phyloP scores from a whole-genome alignment of 129 eudicot species.

The Chrysanthemum lavandulifolium region DNA sequence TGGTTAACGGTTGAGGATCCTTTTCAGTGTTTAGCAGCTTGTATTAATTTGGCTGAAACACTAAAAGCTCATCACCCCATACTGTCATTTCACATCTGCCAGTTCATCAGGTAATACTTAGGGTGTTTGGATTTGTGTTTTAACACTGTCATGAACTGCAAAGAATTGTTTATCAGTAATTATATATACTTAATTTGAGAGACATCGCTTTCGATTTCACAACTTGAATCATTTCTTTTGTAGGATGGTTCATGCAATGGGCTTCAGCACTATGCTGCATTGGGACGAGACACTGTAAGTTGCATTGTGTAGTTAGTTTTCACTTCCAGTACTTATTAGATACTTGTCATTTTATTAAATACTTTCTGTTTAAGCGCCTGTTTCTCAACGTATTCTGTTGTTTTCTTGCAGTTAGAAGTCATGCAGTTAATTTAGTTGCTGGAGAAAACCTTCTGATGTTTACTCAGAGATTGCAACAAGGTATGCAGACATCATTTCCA shows the following conservation, averaged over 20 bases:
- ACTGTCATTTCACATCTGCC: conserved; percentile 87
- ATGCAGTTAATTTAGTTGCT: conserved; percentile 85
- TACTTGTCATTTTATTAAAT: conserved; percentile 1
- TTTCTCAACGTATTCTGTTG: conserved; percentile 1
- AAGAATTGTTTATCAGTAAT: no score
- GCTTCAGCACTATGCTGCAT: conserved; percentile 95
- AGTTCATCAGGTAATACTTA: conserved; percentile 74
- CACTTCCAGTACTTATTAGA: conserved; percentile 1
- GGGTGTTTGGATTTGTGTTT: background rate
- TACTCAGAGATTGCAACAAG: conserved; percentile 80
- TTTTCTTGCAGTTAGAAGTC: conserved; percentile 62
- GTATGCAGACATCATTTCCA: conserved; percentile 30
- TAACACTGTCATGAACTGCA: no score
- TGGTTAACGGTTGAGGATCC: conserved; percentile 98
- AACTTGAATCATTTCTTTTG: background rate
- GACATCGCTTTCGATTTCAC: background rate
- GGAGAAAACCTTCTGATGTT: conserved; percentile 82
- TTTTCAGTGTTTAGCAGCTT: conserved; percentile 91
- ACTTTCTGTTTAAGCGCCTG: background rate
- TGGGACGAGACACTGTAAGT: conserved; percentile 90
- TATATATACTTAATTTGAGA: background rate
- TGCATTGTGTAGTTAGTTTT: background rate
- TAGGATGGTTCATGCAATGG: conserved; percentile 99
- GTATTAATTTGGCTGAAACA: conserved; percentile 82
- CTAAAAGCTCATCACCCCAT: conserved; percentile 86